Evolutionary conservation across 805 yeast species (phyloP).

Genomic region (Kazachstania bromeliacearum): DNA sequence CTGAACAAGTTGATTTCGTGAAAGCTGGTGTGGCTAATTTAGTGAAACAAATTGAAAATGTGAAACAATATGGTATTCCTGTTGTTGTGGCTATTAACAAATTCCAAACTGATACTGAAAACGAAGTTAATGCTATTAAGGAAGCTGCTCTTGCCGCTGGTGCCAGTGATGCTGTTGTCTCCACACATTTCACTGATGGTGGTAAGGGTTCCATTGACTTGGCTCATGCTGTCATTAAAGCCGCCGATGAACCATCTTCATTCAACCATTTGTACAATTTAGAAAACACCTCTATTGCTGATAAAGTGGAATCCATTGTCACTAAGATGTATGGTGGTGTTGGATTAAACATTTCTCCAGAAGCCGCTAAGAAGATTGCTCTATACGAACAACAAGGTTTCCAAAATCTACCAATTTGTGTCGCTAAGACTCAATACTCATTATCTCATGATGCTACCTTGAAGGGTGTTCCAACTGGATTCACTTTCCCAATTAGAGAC

Average conservation of each 20-base stretch:
- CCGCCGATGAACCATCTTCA: conserved; percentile 42
- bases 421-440: conserved; percentile 96
- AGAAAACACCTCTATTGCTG: conserved; percentile 61
- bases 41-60: conserved; percentile 83
- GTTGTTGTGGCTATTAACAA: conserved; percentile 92
- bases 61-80: conserved; percentile 75
- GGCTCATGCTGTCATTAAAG: conserved; percentile 75
- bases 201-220: conserved; percentile 81
- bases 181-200: conserved; percentile 95
- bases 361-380: conserved; percentile 73
- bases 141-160: conserved; percentile 84
- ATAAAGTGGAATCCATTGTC: conserved; percentile 72
- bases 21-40: conserved; percentile 76
- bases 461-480: conserved; percentile 93
- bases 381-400: conserved; percentile 81
- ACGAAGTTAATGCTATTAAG: conserved; percentile 72
- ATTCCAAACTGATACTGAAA: conserved; percentile 71
- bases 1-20: conserved; percentile 73
- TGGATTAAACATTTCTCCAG: conserved; percentile 68
- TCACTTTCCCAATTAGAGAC: conserved; percentile 88
- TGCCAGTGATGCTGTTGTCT: conserved; percentile 80
- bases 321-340: conserved; percentile 89
- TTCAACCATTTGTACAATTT: conserved; percentile 63
- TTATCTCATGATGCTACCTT: conserved; percentile 86
- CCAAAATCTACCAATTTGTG: conserved; percentile 85